Conservation (phyloP, 495 filamentous ascomycete genomes). For the Neurospora africana region DNA sequence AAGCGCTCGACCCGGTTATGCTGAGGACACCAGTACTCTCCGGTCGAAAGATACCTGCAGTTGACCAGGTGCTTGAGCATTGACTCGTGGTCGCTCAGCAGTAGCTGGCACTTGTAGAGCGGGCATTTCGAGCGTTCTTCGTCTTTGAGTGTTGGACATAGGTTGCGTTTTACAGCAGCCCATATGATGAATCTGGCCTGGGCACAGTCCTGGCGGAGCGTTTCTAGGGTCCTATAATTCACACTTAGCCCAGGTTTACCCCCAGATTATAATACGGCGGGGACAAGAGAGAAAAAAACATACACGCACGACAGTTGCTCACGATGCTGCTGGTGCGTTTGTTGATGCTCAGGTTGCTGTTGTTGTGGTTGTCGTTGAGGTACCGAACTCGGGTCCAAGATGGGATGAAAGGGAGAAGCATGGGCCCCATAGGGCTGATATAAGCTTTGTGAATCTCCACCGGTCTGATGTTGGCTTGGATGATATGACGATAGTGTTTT, state of each 20-base stretch:
- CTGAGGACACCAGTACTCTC: conserved; percentile 39
- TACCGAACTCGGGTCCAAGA: neutral
- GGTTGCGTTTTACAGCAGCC: conserved; percentile 41
- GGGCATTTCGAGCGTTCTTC: conserved; percentile 35
- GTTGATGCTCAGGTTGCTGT: conserved; percentile 1
- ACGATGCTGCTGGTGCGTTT: neutral
- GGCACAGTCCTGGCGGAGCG: conserved; percentile 33
- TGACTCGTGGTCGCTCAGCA: conserved; percentile 31
- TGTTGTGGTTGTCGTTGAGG: neutral
- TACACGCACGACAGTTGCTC: conserved; percentile 23
- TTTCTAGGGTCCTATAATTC: conserved; percentile 28
- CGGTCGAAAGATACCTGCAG: conserved; percentile 30
- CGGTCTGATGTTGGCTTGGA: neutral
- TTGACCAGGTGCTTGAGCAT: conserved; percentile 36
- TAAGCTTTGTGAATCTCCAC: neutral
- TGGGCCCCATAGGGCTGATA: neutral
- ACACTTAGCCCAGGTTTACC: conserved; percentile 15
- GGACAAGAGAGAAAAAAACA: conserved; percentile 4
- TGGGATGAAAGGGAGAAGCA: conserved; percentile 3
- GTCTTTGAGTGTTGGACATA: conserved; percentile 12
- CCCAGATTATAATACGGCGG: neutral
- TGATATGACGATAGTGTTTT: neutral
- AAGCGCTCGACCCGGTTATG: conserved; percentile 38
- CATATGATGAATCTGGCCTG: conserved; percentile 39
- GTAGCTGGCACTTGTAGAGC: conserved; percentile 29